These are phyloP conservation scores for Podila clonocystis DNA, from an alignment of 192 early-diverging fungal species.

Conservation along the genomic window DNA sequence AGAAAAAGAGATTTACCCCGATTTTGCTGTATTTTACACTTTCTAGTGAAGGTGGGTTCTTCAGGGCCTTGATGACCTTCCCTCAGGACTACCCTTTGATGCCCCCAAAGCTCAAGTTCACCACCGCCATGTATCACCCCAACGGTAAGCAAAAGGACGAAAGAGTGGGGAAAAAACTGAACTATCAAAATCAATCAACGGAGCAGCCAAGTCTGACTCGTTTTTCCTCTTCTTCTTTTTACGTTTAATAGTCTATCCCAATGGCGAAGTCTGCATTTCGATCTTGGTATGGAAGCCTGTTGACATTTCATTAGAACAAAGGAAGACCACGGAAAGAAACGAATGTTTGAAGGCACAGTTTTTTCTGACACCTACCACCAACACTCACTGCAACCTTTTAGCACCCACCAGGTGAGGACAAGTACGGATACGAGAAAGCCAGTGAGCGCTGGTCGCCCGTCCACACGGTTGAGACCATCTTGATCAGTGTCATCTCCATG, in stretches of 20 bases:
- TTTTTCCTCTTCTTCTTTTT: not conserved
- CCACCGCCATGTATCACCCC: conserved; percentile 91
- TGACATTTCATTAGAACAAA: not conserved
- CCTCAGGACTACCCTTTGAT: conserved; percentile 82
- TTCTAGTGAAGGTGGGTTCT: conserved; percentile 91
- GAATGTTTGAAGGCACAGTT: not conserved
- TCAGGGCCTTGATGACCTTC: conserved; percentile 82
- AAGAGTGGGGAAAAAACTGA: not conserved
- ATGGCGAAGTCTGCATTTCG: conserved; percentile 96
- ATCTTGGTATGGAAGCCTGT: conserved; percentile 75
- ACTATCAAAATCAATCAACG: not conserved
- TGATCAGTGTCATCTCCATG: conserved; percentile 92
- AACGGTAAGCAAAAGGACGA: conserved; percentile 63
- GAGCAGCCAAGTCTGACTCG: not conserved
- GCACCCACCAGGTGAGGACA: conserved; percentile 84
- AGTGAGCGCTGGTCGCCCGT: conserved; percentile 94
- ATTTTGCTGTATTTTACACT: not conserved
- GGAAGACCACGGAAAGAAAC: too few relatives aligned
- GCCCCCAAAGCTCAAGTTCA: conserved; percentile 91
- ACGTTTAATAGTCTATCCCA: conserved; percentile 71
- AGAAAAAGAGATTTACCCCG: not conserved
- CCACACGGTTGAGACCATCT: conserved; percentile 94
- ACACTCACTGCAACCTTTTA: conserved; percentile 1
- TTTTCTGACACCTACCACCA: not conserved
- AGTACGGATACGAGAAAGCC: conserved; percentile 90